Base-by-base conservation (phyloP, 345 rosid genomes). In the Adansonia digitata region DNA sequence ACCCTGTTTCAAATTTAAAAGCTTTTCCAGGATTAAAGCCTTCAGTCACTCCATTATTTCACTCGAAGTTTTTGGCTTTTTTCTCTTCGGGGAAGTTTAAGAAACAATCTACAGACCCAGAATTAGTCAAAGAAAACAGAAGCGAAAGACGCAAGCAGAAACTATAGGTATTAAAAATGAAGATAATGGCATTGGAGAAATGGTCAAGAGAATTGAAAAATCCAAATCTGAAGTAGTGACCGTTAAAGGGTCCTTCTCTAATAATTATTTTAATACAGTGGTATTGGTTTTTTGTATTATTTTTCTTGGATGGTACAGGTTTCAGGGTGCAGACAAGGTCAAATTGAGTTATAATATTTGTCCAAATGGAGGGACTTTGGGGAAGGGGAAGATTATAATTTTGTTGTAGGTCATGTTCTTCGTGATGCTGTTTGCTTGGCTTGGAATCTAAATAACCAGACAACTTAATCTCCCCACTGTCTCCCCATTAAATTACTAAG, bases 381-480 rank as follows among this genome's bases (percentile, higher is more conserved):
- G 17, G 0, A 34, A 10, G 12, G 11, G 26, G 11, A 7, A 24
- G 15, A 13, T 63, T 56, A 72, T 72, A 43, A 61, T 73, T 43
- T 61, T 43, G 76, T 73, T 60, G 68, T 14, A 57, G 63, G 45
- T 43, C 68, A 20, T 60, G 76, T 45, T 73, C 24, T 56, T 56
- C 35, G 39, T 51, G 43, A 49, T 70, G 17, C 46, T 45, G 11
- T 51, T 69, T 69, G 57, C 42, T 69, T 48, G 51, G n/a, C 43
- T 7, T 15, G 39, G 27, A 24, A 45, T 67, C 71, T 6, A n/a
- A 43, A 45, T 67, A 2, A 48, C 40, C 42, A 18, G 51, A 29
- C 42, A 29, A 69, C 5, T 31, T 48, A 48, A 34, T 66, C 11
- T 27, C 55, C 37, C 71, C 37, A 43, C n/a, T 67, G 37, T 67